phyloP scores from a whole-genome alignment of 257 asterid species.

The Prunella vulgaris region DNA sequence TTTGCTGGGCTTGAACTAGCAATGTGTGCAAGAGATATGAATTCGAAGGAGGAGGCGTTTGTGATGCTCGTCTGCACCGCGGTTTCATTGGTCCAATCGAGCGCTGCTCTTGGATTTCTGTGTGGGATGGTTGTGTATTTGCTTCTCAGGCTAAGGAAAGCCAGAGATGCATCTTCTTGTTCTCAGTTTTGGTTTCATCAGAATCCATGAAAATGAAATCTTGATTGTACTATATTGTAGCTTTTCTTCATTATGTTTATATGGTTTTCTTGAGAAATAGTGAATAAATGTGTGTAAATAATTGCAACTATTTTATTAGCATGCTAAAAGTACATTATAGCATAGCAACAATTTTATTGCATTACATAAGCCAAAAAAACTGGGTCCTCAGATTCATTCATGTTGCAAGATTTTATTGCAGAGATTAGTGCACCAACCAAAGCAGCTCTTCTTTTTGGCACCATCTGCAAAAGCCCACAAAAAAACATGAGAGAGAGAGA shows the following conservation, averaged over 20 bases:
- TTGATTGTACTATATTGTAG: neutral
- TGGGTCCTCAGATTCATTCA: neutral
- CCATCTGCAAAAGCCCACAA: conserved; percentile 31
- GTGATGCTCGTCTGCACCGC: conserved; percentile 63
- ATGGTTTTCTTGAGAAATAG: neutral
- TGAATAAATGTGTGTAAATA: neutral
- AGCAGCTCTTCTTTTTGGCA: conserved; percentile 26
- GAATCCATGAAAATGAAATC: neutral
- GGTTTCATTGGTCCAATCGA: conserved; percentile 69
- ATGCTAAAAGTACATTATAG: neutral
- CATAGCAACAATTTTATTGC: neutral
- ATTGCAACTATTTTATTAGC: neutral
- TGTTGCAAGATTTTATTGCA: conserved; percentile 9
- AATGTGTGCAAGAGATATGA: conserved; percentile 61
- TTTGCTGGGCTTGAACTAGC: conserved; percentile 78
- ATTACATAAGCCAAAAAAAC: neutral
- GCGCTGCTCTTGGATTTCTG: conserved; percentile 70
- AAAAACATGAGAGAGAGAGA: neutral
- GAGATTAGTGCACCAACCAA: conserved; percentile 16
- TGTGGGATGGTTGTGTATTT: conserved; percentile 63
- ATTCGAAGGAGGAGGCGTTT: conserved; percentile 46
- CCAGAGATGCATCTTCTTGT: conserved; percentile 27
- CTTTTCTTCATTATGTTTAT: neutral
- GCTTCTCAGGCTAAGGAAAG: conserved; percentile 43
- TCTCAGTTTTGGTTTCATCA: conserved; percentile 27